A percentile compares a stretch with the other conserved stretches of the same genome.
Evolutionary conservation across 345 rosid genomes (phyloP).

Genomic region (Lenwebbia sp.): DNA sequence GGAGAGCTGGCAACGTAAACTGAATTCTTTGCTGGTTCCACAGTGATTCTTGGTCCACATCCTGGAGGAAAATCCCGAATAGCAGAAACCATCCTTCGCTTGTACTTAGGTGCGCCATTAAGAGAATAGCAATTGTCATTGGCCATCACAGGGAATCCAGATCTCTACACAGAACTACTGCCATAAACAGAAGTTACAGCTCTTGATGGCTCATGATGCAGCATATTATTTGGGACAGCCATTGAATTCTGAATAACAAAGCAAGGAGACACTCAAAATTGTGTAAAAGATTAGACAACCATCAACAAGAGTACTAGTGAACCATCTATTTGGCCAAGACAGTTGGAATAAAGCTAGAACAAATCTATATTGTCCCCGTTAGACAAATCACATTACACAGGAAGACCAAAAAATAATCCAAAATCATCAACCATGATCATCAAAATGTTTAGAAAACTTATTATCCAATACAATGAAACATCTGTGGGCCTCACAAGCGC

Average conservation of each 20-base stretch:
- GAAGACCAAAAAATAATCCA: not conserved
- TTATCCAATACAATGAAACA: not conserved
- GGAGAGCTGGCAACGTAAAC: not conserved
- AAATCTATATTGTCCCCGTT: not conserved
- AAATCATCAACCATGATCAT: not conserved
- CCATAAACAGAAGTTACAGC: conserved; percentile 14
- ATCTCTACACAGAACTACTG: conserved; percentile 11
- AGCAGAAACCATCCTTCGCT: conserved; percentile 31
- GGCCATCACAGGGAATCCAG: conserved; percentile 6
- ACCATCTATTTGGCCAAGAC: not conserved
- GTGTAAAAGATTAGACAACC: not conserved
- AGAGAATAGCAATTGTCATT: conserved; percentile 13
- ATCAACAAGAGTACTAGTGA: not conserved
- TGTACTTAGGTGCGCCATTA: conserved; percentile 16
- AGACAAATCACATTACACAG: not conserved
- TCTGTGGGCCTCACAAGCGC: not conserved
- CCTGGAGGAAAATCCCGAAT: conserved; percentile 41
- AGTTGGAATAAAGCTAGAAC: not conserved
- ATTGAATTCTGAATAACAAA: conserved; percentile 15
- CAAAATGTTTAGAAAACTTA: not conserved
- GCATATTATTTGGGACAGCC: conserved; percentile 20
- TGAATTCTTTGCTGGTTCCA: not conserved
- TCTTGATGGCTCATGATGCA: conserved; percentile 21
- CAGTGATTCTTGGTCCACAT: conserved; percentile 19
- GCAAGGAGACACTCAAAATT: not conserved